phyloP scores from a whole-genome alignment of 495 filamentous ascomycete species.

The Podospora fimiseda region DNA sequence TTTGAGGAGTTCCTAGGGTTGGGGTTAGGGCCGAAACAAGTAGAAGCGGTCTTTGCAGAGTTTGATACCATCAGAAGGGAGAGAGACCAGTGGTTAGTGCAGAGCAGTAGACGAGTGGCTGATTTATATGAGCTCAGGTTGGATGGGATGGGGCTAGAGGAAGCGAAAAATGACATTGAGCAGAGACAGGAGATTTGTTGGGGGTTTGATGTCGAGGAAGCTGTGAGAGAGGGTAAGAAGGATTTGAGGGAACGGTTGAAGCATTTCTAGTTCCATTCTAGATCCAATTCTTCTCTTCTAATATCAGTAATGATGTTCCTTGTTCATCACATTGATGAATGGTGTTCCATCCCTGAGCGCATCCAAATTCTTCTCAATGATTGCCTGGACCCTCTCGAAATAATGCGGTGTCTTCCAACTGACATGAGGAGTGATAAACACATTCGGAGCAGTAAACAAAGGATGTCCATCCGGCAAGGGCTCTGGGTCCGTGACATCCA shows the following conservation, averaged over 20 bases:
- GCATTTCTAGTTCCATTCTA: not conserved
- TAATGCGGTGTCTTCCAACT: constrained; percentile 58
- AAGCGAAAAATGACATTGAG: constrained; percentile 7
- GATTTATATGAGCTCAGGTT: constrained; percentile 29
- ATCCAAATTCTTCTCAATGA: constrained; percentile 38
- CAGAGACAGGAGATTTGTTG: constrained; percentile 9
- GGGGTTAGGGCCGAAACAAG: constrained; percentile 18
- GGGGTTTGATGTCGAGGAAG: constrained; percentile 11
- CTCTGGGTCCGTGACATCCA: constrained; percentile 87
- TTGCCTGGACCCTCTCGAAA: constrained; percentile 50
- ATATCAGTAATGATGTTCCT: constrained; percentile 25
- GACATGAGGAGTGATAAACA: constrained; percentile 74
- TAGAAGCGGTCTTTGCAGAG: constrained; percentile 50
- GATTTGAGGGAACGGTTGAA: not conserved
- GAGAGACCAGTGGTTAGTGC: constrained; percentile 36
- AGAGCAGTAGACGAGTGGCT: constrained; percentile 36
- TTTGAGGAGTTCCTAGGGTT: constrained; percentile 37
- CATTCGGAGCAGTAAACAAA: constrained; percentile 68
- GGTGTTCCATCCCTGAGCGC: constrained; percentile 19
- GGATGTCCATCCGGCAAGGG: constrained; percentile 64
- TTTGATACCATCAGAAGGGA: constrained; percentile 56
- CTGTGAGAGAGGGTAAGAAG: constrained; percentile 1
- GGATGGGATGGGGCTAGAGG: constrained; percentile 5
- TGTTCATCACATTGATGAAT: constrained; percentile 31
- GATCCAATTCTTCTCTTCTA: not conserved